phyloP scores from a whole-genome alignment of 805 yeast genomes.

The Pichia sporocuriosa region DNA sequence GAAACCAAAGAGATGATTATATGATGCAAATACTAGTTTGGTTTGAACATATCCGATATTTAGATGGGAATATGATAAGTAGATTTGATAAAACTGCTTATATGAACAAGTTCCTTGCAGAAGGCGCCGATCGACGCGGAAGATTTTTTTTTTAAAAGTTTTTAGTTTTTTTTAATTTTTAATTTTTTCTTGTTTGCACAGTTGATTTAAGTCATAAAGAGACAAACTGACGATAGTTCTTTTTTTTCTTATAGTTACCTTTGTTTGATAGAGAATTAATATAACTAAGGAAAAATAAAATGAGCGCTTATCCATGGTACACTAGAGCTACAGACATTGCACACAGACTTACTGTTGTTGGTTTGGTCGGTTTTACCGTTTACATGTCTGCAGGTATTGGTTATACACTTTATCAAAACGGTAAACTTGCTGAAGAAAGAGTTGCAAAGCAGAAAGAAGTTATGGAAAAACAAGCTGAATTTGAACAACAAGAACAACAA shows the following conservation, averaged over 20 bases:
- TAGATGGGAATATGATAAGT: conserved; percentile 24
- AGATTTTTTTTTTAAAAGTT: not conserved
- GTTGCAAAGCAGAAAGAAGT: conserved; percentile 27
- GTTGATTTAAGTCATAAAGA: too few relatives aligned
- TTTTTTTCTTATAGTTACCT: not conserved
- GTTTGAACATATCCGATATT: conserved; percentile 22
- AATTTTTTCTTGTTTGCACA: too few relatives aligned
- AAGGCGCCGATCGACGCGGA: conserved; percentile 3
- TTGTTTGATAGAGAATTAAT: not conserved
- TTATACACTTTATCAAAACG: conserved; percentile 46
- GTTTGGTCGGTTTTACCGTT: conserved; percentile 48
- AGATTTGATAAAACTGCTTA: not conserved
- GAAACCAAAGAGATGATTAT: conserved; percentile 11
- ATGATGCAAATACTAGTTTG: conserved; percentile 21
- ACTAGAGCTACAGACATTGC: conserved; percentile 63
- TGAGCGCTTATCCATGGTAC: conserved; percentile 57
- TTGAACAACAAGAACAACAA: conserved; percentile 18
- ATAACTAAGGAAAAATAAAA: not conserved
- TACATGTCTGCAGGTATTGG: conserved; percentile 48
- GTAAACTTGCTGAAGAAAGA: conserved; percentile 43
- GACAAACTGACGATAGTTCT: too few relatives aligned
- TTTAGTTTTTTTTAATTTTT: not conserved
- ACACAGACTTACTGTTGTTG: conserved; percentile 65
- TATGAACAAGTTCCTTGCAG: not conserved
- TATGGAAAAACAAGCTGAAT: conserved; percentile 22